Percentiles rank a stretch among this genome's conserved stretches.
phyloP scores from a whole-genome alignment of 305 asterid genomes.

The Nicotiana rustica region DNA sequence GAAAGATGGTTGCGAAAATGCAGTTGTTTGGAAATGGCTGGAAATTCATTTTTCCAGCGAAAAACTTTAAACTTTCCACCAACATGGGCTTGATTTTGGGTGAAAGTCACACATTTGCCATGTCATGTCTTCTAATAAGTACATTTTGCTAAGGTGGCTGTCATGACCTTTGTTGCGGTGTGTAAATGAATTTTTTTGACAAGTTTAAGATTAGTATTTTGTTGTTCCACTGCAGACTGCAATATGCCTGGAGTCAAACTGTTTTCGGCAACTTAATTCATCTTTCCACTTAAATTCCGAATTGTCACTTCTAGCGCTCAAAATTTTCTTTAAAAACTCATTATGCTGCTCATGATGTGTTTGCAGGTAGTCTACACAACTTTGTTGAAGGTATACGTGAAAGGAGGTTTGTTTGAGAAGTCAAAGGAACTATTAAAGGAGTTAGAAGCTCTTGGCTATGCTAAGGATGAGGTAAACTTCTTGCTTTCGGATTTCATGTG shows the following conservation, averaged over 20 bases:
- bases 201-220: no score
- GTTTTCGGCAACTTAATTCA: constrained; percentile 7
- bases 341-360: neutral
- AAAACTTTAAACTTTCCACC: no score
- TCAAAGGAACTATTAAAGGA: constrained; percentile 78
- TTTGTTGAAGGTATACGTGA: constrained; percentile 84
- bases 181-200: no score
- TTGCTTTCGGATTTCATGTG: constrained; percentile 15
- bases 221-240: neutral
- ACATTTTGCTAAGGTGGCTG: no score
- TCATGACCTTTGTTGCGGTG: no score
- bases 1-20: no score
- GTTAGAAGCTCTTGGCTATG: constrained; percentile 78
- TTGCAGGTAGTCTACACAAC: constrained; percentile 87
- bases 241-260: neutral
- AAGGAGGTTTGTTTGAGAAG: constrained; percentile 81
- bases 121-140: no score
- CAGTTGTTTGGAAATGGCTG: no score
- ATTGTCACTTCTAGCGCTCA: neutral
- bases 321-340: neutral
- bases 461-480: constrained; percentile 80
- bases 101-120: no score
- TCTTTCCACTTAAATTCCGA: neutral
- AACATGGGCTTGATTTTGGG: no score
- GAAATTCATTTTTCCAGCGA: no score